Percentiles rank a stretch among this genome's conserved stretches.
These are phyloP conservation scores for Rhodotorula diobovata DNA, from an alignment of 768 basidiomycete species.

Conservation along the genomic window DNA sequence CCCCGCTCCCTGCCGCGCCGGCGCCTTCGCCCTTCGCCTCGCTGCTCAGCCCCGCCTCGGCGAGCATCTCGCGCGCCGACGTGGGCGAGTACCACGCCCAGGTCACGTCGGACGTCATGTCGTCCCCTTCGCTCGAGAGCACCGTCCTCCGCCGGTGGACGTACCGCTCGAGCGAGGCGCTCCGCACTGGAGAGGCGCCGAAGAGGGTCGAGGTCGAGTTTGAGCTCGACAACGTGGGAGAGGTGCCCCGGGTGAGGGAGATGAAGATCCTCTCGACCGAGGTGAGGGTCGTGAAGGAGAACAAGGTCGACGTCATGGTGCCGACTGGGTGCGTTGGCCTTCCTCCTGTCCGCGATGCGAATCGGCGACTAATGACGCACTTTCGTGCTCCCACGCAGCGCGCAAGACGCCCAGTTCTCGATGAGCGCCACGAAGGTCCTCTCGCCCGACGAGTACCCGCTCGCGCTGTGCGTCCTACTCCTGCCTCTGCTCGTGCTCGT, in stretches of 20 bases:
- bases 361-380: neutral
- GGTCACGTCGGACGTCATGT: neutral
- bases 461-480: neutral
- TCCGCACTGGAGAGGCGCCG: neutral
- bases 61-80: neutral
- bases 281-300: conserved; percentile 7
- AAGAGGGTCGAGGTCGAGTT: neutral
- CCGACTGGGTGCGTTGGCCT: conserved; percentile 19
- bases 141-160: conserved; percentile 5
- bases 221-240: neutral
- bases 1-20: neutral
- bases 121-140: conserved; percentile 2
- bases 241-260: neutral
- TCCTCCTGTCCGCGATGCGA: neutral
- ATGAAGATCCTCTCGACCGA: neutral
- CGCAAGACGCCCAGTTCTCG: conserved; percentile 5
- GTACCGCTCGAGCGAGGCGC: conserved; percentile 2
- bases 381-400: neutral
- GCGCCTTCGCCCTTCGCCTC: conserved; percentile 1
- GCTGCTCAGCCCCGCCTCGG: neutral
- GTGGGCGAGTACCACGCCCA: neutral
- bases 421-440: neutral
- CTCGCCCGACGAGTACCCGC: neutral
- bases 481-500: neutral
- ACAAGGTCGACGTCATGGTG: conserved; percentile 7